Conservation (phyloP, 2,329 filamentous ascomycete genomes). For the Hyphodiscus sp. region DNA sequence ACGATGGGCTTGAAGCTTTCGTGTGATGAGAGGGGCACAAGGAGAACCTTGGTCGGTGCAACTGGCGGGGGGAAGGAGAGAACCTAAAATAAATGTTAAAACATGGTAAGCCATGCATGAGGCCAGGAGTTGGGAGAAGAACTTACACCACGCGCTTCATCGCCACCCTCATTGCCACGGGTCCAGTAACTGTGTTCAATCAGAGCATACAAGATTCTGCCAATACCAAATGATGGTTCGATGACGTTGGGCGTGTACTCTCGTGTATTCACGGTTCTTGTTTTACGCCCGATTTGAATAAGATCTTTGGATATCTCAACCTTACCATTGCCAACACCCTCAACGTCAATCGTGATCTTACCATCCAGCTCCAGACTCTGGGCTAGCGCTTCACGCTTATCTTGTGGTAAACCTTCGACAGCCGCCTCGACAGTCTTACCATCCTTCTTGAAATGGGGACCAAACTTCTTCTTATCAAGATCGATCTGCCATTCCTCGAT, state of each 20-base stretch:
- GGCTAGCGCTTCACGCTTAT: conserved; percentile 72
- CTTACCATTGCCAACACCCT: conserved; percentile 59
- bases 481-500: conserved; percentile 86
- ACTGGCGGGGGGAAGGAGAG: conserved; percentile 70
- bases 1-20: conserved; percentile 74
- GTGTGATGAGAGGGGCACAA: conserved; percentile 82
- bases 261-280: conserved; percentile 72
- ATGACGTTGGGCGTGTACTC: conserved; percentile 96
- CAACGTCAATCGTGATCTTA: conserved; percentile 71
- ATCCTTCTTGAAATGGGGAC: conserved; percentile 92
- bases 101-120: background rate
- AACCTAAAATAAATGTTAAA: conserved; percentile 39
- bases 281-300: conserved; percentile 77
- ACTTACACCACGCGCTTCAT: conserved; percentile 82
- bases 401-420: conserved; percentile 62
- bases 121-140: background rate
- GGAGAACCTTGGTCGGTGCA: conserved; percentile 91
- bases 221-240: conserved; percentile 96
- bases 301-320: conserved; percentile 75
- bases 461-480: conserved; percentile 92
- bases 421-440: conserved; percentile 78
- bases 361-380: conserved; percentile 66
- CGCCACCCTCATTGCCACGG: conserved; percentile 60
- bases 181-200: conserved; percentile 97
- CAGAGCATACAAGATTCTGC: conserved; percentile 84